Percentiles rank a stretch among this genome's conserved stretches.
Evolutionary conservation across 495 filamentous ascomycete genomes (phyloP).

Genomic region (Oidiodendron maius): DNA sequence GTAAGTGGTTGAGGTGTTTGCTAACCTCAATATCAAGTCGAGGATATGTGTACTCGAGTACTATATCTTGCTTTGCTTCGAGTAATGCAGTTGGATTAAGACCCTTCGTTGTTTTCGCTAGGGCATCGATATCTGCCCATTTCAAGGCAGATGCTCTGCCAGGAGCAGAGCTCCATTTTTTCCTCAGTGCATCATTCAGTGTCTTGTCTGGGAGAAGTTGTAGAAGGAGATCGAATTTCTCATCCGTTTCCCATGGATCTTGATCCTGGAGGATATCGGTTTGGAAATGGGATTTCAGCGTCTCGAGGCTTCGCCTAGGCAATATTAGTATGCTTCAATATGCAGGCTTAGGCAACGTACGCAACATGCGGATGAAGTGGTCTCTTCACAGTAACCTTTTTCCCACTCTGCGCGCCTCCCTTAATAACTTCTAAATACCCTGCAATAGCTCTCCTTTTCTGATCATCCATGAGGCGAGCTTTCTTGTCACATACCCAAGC

Average conservation of each 20-base stretch:
- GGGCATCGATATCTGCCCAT: constrained; percentile 86
- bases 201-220: constrained; percentile 69
- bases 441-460: constrained; percentile 73
- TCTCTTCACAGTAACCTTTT: constrained; percentile 78
- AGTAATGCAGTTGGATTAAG: constrained; percentile 60
- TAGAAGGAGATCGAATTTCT: constrained; percentile 68
- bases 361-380: constrained; percentile 87
- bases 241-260: constrained; percentile 70
- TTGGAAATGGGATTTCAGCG: constrained; percentile 68
- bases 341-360: constrained; percentile 26
- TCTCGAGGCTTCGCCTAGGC: constrained; percentile 69
- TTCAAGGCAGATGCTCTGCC: constrained; percentile 67
- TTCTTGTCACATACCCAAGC: constrained; percentile 97
- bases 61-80: constrained; percentile 90
- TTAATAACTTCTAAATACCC: constrained; percentile 82
- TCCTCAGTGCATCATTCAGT: constrained; percentile 68
- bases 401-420: constrained; percentile 77
- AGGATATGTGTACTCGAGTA: constrained; percentile 98
- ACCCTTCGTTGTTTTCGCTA: constrained; percentile 67
- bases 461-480: constrained; percentile 76
- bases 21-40: constrained; percentile 92
- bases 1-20: constrained; percentile 94
- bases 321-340: constrained; percentile 10
- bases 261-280: constrained; percentile 74
- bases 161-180: constrained; percentile 85